Base-by-base conservation (phyloP, 2,329 filamentous ascomycete genomes). In the Ascochyta viciae-villosae region DNA sequence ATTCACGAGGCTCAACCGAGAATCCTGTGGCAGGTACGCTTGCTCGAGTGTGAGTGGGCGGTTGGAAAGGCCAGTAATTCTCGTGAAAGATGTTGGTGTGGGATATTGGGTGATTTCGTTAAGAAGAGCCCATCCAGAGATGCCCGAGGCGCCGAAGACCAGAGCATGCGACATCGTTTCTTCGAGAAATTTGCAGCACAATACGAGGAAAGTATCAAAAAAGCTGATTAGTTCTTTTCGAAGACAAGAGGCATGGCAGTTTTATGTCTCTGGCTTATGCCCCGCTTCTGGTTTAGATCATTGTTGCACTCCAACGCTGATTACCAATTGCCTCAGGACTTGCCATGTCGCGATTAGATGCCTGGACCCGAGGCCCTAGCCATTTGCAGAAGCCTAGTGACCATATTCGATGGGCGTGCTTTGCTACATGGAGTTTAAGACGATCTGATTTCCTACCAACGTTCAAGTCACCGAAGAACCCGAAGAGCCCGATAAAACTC, bases 141-240 rank as follows among this genome's bases (percentile, higher is more conserved):
- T 50, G 3, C 53, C 53, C 27, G 53, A 50, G 3, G 52, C 46
- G 10, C 52, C 46, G 12, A 55, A 50, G 27, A 47, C 15, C 6
- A 46, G 29, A 31, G 47, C 53, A n/a, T 54, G 51, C 10, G 51
- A 42, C 44, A 48, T 53, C 29, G 7, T 15, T n/a, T 6, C 12
- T 31, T 27, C 13, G 13, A 1, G 9, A 40, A 3, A 22, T 6
- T 19, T 29, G 23, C 4, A 9, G 7, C 23, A 15, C 31, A 8
- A 16, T 10, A 15, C 9, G n/a, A 4, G 15, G n/a, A 6, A 6
- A n/a, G 6, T 6, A 23, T 39, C 9, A 31, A 6, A 6, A 6
- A 3, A 33, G 7, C 16, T 33, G 4, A n/a, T 6, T 34, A 6
- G 2, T 19, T 19, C 19, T 12, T 15, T 34, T 10, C 10, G 15